Evolutionary conservation across 129 eudicot genomes (phyloP), one percentile per base, ranked within the genome.

Genomic region (Chrysanthemum seticuspe): DNA sequence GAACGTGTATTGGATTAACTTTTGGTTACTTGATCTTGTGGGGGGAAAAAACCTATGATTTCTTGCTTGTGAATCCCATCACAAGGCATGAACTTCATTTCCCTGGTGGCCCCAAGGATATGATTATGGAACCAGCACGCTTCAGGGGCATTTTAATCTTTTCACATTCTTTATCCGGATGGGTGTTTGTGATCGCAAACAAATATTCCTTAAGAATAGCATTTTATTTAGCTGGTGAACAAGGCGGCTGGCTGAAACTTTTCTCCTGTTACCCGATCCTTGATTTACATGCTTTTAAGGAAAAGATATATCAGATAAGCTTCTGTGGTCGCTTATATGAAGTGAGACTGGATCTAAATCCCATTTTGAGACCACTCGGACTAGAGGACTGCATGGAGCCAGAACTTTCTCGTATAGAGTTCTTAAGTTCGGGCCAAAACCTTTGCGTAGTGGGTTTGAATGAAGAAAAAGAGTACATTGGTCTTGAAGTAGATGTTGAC

Each of bases 31-130:
- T 79, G 58, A 66, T 79, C 36, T 13, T 79, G 15, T 68, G 4
- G 0, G 13, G 15, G 49, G 44, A 5, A 13, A 19, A 3, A n/a
- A 19, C 16, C 27, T 4, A 2, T 1, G 61, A 57, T 14, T 73
- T 73, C 44, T 72, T 49, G 36, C 78, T 72, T 49, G 74, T 79
- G 74, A 79, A 72, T 27, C 83, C 74, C 2, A 12, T 79, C 49
- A 79, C 78, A 29, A 72, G 70, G 77, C 62, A 56, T 48, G 65
- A 66, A 58, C 69, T 79, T 50, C 70, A 58, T 54, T 79, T 78
- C 61, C 83, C 64, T 1, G 36, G 13, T 73, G 4, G 19, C 54
- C 56, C 61, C 4, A 63, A 16, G 13, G 8, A 4, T 21, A 36
- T 6, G 0, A 8, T 3, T 13, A 10, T 16, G 11, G 0, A 3